Conservation (phyloP, 2,329 filamentous ascomycete species). For the Periconia sp. region DNA sequence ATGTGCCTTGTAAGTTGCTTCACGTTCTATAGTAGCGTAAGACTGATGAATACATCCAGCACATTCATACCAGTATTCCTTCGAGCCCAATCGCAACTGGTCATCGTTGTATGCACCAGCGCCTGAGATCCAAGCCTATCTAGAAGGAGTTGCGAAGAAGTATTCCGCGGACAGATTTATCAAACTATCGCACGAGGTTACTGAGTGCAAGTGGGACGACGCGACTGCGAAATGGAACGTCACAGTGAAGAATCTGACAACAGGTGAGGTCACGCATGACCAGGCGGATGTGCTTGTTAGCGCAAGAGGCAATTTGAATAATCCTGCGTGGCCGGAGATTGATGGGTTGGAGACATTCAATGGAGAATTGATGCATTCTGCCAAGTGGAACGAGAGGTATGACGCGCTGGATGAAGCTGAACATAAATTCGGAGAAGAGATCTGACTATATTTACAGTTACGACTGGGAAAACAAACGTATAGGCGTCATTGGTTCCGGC, state of each 20-base stretch:
- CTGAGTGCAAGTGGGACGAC: constrained; percentile 41
- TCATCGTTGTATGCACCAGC: constrained; percentile 49
- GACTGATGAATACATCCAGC: constrained; percentile 19
- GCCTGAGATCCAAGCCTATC: constrained; percentile 46
- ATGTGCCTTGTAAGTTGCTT: constrained; percentile 42
- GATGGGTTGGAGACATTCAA: constrained; percentile 37
- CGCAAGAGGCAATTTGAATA: constrained; percentile 42
- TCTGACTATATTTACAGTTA: constrained; percentile 25
- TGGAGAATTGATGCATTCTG: constrained; percentile 45
- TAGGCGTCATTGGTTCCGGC: constrained; percentile 44
- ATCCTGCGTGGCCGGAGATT: constrained; percentile 40
- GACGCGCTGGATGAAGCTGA: too few relatives aligned
- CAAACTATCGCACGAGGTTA: constrained; percentile 43
- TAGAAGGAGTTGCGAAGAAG: constrained; percentile 41
- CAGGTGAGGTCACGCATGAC: constrained; percentile 33
- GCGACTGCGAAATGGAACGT: constrained; percentile 44
- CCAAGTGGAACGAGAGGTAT: constrained; percentile 42
- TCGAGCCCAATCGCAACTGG: constrained; percentile 51
- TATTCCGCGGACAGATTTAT: constrained; percentile 47
- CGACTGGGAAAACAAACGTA: constrained; percentile 39
- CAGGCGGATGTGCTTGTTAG: constrained; percentile 36
- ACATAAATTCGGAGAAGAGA: neutral
- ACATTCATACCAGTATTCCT: constrained; percentile 52
- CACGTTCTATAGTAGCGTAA: neutral
- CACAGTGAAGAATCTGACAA: constrained; percentile 38